These are phyloP conservation scores for Plicaturopsis crispa DNA, from an alignment of 768 basidiomycete species.

Conservation along the genomic window DNA sequence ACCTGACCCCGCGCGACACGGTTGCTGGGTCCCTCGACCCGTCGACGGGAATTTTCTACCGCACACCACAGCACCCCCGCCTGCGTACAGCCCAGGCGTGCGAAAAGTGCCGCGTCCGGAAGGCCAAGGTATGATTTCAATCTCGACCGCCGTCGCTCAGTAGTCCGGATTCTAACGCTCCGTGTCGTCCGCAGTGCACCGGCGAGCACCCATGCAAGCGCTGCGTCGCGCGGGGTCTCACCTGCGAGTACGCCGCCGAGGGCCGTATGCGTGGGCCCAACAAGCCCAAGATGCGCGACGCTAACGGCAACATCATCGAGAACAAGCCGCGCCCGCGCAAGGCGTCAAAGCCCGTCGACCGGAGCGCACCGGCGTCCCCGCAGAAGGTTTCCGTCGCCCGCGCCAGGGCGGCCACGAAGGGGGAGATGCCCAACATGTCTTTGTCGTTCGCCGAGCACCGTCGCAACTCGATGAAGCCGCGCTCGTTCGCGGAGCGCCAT, in stretches of 20 bases:
- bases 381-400: no score
- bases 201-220: slow-evolving; percentile 70
- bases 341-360: no score
- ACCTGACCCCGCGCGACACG: slow-evolving; percentile 17
- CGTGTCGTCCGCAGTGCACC: slow-evolving; percentile 41
- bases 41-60: slow-evolving; percentile 58
- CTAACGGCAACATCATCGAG: neutral
- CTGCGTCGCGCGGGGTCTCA: slow-evolving; percentile 47
- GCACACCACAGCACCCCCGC: slow-evolving; percentile 54
- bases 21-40: slow-evolving; percentile 60
- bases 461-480: no score
- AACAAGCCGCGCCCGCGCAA: no score
- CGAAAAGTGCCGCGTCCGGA: slow-evolving; percentile 64
- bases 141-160: neutral
- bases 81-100: slow-evolving; percentile 69
- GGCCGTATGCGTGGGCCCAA: slow-evolving; percentile 57
- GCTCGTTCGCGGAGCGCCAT: no score
- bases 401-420: no score
- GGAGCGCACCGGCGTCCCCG: no score
- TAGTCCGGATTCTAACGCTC: neutral
- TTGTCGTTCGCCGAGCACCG: no score
- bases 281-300: slow-evolving; percentile 33
- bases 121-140: slow-evolving; percentile 55
- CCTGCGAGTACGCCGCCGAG: slow-evolving; percentile 64
- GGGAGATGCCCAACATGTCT: no score